Base-by-base conservation (phyloP, 257 asterid genomes). In the Striga asiatica region DNA sequence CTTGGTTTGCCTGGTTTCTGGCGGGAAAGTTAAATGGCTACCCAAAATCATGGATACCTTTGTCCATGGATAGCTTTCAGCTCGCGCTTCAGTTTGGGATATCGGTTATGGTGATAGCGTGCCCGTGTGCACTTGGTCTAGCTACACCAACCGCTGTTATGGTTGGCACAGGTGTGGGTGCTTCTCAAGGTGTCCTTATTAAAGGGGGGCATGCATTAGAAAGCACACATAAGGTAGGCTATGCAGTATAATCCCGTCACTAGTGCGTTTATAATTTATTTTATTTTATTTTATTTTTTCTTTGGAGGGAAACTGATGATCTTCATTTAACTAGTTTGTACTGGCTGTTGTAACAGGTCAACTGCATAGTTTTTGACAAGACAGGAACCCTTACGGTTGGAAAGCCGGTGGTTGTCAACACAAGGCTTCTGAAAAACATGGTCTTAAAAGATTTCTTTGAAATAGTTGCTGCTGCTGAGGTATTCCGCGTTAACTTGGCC, bases 121-220 rank as follows among this genome's bases (percentile, higher is more conserved):
- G 94, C 65, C 96, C 96, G 0, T 86, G 94, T 49, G 96, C 96
- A 11, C 88, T 83, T 27, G 96, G 94, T 57, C 58, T 86, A 60
- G 96, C 96, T 23, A 83, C 96, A 41, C 96, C 94, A 0, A 86
- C 96, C 0, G 94, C 96, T 5, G 94, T 86, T 28, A 86, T 86
- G 96, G 96, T 86, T 53, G 92, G 94, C 6, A 81, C 96, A 0
- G 92, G 91, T 10, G 69, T 83, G 8, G 91, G 95, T 6, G 95
- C 95, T 52, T 78, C 95, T 51, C 89, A 74, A 35, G 96, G 96
- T 22, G 76, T 88, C 32, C 82, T 88, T 0, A 88, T 88, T 29
- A 88, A 88, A 88, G 97, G 97, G 10, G 97, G 97, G 16, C 91
- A 75, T 19, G 94, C 97, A 11, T 72, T 88, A 64, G 89, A 88